phyloP scores from a whole-genome alignment of 495 filamentous ascomycete species.

The Hypoxylon fuscum region DNA sequence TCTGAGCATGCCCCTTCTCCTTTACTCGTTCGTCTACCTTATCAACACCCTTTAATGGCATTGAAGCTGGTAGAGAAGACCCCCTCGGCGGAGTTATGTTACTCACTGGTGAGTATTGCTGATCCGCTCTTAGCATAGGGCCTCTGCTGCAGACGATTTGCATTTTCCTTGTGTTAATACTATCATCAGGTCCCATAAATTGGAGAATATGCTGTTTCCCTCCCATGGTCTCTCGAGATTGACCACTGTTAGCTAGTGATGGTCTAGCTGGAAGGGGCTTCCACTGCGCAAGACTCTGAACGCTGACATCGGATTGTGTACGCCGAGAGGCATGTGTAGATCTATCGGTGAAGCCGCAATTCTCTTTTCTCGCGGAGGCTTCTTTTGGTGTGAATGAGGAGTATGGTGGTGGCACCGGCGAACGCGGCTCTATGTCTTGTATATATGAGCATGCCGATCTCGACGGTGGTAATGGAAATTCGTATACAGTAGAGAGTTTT shows the following conservation, averaged over 20 bases:
- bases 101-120: background rate
- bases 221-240: background rate
- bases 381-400: conserved; percentile 5
- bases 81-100: background rate
- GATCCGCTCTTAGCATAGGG: background rate
- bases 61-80: background rate
- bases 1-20: background rate
- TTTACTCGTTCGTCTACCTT: background rate
- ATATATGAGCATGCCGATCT: background rate
- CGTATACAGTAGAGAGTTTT: background rate
- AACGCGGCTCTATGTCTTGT: background rate
- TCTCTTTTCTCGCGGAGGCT: background rate
- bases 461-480: conserved; percentile 23
- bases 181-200: background rate
- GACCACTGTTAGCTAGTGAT: background rate
- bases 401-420: conserved; percentile 20
- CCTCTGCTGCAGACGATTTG: background rate
- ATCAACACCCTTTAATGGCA: background rate
- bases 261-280: conserved; percentile 27
- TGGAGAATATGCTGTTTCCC: conserved; percentile 3
- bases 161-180: background rate
- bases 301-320: conserved; percentile 12
- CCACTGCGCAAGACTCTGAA: background rate
- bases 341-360: background rate
- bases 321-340: background rate